Evolutionary conservation across 2,329 filamentous ascomycete genomes (phyloP).

Genomic region (Nothopassalora personata): DNA sequence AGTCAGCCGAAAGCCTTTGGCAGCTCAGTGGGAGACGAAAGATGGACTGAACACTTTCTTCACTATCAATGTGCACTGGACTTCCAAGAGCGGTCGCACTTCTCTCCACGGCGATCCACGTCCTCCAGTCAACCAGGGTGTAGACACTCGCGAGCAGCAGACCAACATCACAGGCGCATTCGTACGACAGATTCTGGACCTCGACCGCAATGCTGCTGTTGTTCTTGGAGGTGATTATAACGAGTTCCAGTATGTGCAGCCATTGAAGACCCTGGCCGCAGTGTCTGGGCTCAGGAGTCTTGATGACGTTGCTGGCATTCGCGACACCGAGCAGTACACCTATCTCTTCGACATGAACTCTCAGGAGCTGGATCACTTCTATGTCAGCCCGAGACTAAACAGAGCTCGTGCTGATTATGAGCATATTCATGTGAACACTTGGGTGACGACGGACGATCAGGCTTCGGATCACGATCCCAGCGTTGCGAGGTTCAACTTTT

Average conservation of each 20-base stretch:
- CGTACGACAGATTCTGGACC: slow-evolving; percentile 52
- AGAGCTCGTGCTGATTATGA: slow-evolving; percentile 47
- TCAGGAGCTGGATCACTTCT: slow-evolving; percentile 67
- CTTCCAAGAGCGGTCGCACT: slow-evolving; percentile 61
- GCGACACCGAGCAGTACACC: slow-evolving; percentile 59
- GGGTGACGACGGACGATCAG: slow-evolving; percentile 53
- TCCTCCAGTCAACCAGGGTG: slow-evolving; percentile 61
- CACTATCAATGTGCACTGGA: slow-evolving; percentile 66
- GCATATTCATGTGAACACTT: slow-evolving; percentile 68
- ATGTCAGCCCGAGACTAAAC: slow-evolving; percentile 52
- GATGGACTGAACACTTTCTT: slow-evolving; percentile 56
- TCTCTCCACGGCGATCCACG: slow-evolving; percentile 60
- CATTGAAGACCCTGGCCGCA: slow-evolving; percentile 50
- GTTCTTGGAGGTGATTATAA: slow-evolving; percentile 66
- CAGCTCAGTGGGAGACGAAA: slow-evolving; percentile 59
- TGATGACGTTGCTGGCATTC: slow-evolving; percentile 53
- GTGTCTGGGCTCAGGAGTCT: slow-evolving; percentile 56
- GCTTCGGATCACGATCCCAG: slow-evolving; percentile 65
- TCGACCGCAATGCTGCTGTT: slow-evolving; percentile 53
- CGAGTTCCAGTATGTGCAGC: slow-evolving; percentile 61
- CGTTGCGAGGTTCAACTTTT: slow-evolving; percentile 52
- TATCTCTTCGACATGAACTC: slow-evolving; percentile 66
- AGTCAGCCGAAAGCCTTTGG: slow-evolving; percentile 61
- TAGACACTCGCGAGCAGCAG: slow-evolving; percentile 54
- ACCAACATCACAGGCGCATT: slow-evolving; percentile 56